These are phyloP conservation scores for Ganoderma lucidum DNA, from an alignment of 1,284 basidiomycete species.

Conservation along the genomic window DNA sequence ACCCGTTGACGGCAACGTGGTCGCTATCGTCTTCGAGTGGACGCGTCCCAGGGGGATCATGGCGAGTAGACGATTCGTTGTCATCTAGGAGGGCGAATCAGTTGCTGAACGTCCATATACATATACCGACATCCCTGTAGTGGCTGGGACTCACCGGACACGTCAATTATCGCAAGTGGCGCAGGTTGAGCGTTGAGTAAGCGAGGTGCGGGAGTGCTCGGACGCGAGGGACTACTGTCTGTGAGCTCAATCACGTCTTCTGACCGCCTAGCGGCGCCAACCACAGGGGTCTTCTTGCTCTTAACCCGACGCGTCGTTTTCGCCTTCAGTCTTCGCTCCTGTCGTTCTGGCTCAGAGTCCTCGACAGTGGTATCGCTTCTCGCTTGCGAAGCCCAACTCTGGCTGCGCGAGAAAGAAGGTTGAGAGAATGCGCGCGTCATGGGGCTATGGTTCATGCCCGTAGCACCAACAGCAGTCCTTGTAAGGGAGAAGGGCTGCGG, in stretches of 20 bases:
- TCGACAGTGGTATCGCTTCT: conserved; percentile 47
- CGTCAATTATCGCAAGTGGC: conserved; percentile 24
- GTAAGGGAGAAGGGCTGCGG: conserved; percentile 14
- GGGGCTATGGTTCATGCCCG: conserved; percentile 5
- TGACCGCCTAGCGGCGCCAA: background rate
- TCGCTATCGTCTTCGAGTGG: background rate
- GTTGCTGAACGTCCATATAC: background rate
- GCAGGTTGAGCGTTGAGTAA: background rate
- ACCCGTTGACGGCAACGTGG: background rate
- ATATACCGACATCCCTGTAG: background rate
- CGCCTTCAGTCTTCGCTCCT: conserved; percentile 47
- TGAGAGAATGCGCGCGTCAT: conserved; percentile 7
- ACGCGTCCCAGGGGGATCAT: background rate
- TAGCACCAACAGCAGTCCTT: background rate
- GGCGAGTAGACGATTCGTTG: background rate
- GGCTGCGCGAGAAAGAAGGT: conserved; percentile 20
- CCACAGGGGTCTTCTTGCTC: conserved; percentile 22
- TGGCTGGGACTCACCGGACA: conserved; percentile 20
- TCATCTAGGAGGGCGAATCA: background rate
- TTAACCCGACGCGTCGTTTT: conserved; percentile 24
- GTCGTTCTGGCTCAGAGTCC: conserved; percentile 76
- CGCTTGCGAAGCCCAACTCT: conserved; percentile 22
- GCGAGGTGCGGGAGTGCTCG: background rate
- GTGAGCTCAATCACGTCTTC: conserved; percentile 36
- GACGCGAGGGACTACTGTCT: conserved; percentile 28